phyloP scores from a whole-genome alignment of 129 eudicot species.

The Sambucus nigra region DNA sequence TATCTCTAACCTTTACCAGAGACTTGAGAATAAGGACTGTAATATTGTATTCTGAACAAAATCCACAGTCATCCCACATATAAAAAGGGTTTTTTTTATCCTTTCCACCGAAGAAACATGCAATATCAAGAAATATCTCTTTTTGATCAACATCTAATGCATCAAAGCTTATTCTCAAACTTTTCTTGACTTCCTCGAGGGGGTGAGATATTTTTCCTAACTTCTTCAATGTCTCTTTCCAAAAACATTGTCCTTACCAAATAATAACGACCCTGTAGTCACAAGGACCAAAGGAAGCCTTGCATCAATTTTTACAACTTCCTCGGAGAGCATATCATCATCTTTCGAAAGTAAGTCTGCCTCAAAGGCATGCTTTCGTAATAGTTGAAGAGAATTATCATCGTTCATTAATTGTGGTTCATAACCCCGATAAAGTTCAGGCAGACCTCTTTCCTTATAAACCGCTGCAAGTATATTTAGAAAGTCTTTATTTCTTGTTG shows the following conservation, averaged over 20 bases:
- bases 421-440: not conserved
- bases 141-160: slow-evolving; percentile 9
- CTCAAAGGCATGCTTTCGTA: slow-evolving; percentile 13
- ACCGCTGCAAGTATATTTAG: not conserved
- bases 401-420: not conserved
- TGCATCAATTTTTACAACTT: slow-evolving; percentile 6
- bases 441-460: not conserved
- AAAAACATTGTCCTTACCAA: slow-evolving; percentile 5
- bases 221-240: slow-evolving; percentile 9
- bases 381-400: slow-evolving; percentile 4
- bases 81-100: not conserved
- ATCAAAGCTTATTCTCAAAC: slow-evolving; percentile 8
- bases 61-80: slow-evolving; percentile 5
- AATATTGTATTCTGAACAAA: not conserved
- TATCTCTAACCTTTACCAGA: slow-evolving; percentile 5
- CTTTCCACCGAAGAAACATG: slow-evolving; percentile 10
- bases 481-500: not conserved
- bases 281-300: slow-evolving; percentile 13
- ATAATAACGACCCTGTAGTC: slow-evolving; percentile 10
- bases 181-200: not conserved
- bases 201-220: slow-evolving; percentile 5
- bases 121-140: slow-evolving; percentile 14
- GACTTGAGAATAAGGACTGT: not conserved
- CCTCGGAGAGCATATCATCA: not conserved
- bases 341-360: slow-evolving; percentile 1